Base-by-base conservation (phyloP, 2,329 filamentous ascomycete genomes). In the Trichoderma koningiopsis region DNA sequence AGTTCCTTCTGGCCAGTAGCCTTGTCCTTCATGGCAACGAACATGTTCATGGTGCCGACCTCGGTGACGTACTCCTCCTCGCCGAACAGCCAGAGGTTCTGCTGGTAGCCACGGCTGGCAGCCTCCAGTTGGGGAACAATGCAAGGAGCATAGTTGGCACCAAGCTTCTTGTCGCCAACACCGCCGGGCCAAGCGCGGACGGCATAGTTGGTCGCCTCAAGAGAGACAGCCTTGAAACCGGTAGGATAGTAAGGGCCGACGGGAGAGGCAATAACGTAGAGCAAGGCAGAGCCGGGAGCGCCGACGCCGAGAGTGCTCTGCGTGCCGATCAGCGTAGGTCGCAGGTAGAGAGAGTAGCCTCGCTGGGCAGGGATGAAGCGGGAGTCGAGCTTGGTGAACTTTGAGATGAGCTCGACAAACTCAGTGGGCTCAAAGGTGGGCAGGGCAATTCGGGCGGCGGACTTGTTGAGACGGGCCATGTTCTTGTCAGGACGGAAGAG, bases 41-140 rank as follows among this genome's bases (percentile, higher is more conserved):
- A 99, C 79, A 99, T 89, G 83, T 99, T 99, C 96, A 99, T 99
- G 69, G 96, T 98, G 76, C 96, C 96, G 68, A 97, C 96, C 82
- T 99, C 96, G 58, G 96, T 99, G 70, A 98, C 91, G 77, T 91
- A 97, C 80, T 98, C 93, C 81, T 98, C 93, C 77, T 96, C 91
- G 55, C 94, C 94, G 78, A 98, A 99, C 37, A 99, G 84, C 96
- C 96, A 99, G 66, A 99, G 86, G 82, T 98, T 99, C 85, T 99
- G 96, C 83, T 98, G 95, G 87, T 94, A 97, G 27, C 96, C 96
- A 68, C 94, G 89, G 80, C 90, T 92, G 57, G 94, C 93, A 53
- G 96, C 96, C 82, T 97, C 89, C 76, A 96, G 88, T 83, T 99
- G 96, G 22, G 96, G 96, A n/a, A 98, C 85, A 76, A 99, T 95